Conservation (phyloP, 73 alveolate species). For the Tetrahymena elliotti region DNA sequence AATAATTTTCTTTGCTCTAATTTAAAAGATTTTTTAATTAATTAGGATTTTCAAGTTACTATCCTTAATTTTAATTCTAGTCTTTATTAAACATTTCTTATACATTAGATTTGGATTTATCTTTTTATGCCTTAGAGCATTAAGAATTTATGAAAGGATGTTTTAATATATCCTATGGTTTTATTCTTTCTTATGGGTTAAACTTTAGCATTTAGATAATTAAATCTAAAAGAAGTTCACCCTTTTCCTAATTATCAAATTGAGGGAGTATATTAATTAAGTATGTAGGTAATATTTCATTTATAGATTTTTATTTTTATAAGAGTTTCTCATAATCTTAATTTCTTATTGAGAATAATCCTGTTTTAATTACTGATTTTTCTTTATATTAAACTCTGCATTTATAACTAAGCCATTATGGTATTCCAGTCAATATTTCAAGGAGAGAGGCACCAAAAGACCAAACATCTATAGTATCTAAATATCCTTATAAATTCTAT, state of each 20-base stretch:
- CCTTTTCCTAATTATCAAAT: conserved; percentile 22
- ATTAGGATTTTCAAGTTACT: not conserved
- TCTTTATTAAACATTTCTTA: not conserved
- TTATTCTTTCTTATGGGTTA: not conserved
- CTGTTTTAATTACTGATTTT: conserved; percentile 30
- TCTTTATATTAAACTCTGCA: conserved; percentile 41
- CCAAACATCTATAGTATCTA: conserved; percentile 52
- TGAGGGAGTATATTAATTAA: conserved; percentile 1
- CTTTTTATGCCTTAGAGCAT: not conserved
- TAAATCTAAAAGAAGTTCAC: conserved; percentile 42
- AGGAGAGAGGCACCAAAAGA: conserved; percentile 50
- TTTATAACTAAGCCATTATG: conserved; percentile 53
- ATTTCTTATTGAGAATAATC: conserved; percentile 52
- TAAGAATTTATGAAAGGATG: not conserved
- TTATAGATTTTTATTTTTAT: conserved; percentile 22
- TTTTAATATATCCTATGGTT: not conserved
- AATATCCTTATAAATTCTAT: not conserved
- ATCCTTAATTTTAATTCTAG: not conserved
- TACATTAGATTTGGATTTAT: not conserved
- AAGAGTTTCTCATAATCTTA: conserved; percentile 43
- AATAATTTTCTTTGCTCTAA: not conserved
- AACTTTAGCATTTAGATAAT: not conserved
- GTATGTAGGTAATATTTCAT: conserved; percentile 12
- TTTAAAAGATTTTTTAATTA: not conserved
- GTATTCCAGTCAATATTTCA: conserved; percentile 57